A percentile compares a stretch with the other conserved stretches of the same genome.
Conservation (phyloP, 2,329 filamentous ascomycete species). For the Metarhizium anisopliae region DNA sequence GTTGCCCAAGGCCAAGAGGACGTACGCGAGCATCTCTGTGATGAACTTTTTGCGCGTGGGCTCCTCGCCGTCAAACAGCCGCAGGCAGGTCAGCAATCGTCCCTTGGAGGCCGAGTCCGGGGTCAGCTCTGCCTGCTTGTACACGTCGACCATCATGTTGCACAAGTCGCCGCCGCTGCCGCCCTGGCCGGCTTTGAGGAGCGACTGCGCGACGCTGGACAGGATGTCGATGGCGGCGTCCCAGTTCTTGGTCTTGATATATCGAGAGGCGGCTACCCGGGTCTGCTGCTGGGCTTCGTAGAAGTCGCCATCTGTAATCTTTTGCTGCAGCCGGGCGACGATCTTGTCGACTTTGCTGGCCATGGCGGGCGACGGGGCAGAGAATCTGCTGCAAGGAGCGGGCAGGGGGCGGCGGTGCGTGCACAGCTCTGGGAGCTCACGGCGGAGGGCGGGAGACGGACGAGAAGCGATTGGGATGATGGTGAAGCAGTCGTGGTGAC, state of each 20-base stretch:
- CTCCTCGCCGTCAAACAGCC: slow-evolving; percentile 73
- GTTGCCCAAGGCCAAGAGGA: not conserved
- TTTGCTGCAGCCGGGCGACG: slow-evolving; percentile 64
- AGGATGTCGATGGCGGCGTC: slow-evolving; percentile 79
- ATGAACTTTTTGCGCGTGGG: slow-evolving; percentile 91
- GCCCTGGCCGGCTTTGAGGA: slow-evolving; percentile 87
- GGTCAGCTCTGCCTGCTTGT: slow-evolving; percentile 74
- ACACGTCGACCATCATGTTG: slow-evolving; percentile 81
- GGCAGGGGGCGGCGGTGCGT: no score
- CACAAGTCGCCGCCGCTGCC: slow-evolving; percentile 87
- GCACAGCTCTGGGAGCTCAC: no score
- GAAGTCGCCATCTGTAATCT: slow-evolving; percentile 83
- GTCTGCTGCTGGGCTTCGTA: slow-evolving; percentile 99
- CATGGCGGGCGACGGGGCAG: slow-evolving; percentile 16
- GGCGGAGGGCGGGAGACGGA: no score
- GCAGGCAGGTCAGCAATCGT: slow-evolving; percentile 66
- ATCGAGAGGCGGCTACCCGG: slow-evolving; percentile 86
- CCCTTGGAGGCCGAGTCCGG: slow-evolving; percentile 68
- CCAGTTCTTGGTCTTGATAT: slow-evolving; percentile 84
- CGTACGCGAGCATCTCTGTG: slow-evolving; percentile 68
- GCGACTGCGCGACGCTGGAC: slow-evolving; percentile 70
- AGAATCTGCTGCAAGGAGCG: no score
- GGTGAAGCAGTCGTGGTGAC: no score
- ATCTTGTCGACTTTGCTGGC: slow-evolving; percentile 37
- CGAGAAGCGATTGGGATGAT: no score